Percentiles rank a stretch among this genome's conserved stretches.
phyloP scores from a whole-genome alignment of 1,284 basidiomycete genomes.

The Leccinum subrobustum region DNA sequence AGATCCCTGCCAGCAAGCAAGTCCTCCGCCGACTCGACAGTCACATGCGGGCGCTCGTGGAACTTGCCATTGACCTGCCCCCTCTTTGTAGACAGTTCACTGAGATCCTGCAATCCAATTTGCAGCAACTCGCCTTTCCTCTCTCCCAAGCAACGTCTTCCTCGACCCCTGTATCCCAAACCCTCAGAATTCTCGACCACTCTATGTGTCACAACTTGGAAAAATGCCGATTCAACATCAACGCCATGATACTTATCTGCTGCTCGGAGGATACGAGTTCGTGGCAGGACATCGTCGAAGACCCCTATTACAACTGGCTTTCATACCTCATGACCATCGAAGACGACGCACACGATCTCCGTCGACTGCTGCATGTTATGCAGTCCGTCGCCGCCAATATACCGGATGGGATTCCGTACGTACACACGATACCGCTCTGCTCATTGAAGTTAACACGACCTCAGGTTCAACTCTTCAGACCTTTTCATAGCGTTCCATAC shows the following conservation, averaged over 20 bases:
- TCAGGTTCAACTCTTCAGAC: too few species aligned
- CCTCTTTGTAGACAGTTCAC: not conserved
- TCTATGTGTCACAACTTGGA: not conserved
- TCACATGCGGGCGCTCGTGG: not conserved
- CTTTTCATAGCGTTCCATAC: too few species aligned
- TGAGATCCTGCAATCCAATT: not conserved
- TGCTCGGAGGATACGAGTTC: not conserved
- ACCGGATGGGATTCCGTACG: too few species aligned
- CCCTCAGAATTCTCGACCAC: not conserved
- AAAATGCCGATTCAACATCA: not conserved
- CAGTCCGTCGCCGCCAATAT: too few species aligned
- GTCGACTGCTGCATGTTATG: too few species aligned
- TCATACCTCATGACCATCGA: not conserved
- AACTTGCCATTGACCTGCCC: not conserved
- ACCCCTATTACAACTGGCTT: not conserved
- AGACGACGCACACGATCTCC: not conserved
- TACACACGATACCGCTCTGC: too few species aligned
- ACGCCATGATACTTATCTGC: not conserved
- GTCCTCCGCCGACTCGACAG: not conserved
- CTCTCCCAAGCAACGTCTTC: not conserved
- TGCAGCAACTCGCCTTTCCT: not conserved
- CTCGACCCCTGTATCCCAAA: not conserved
- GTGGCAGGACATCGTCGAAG: not conserved
- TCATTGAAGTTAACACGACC: too few species aligned
- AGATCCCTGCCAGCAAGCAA: not conserved